Evolutionary conservation across 768 basidiomycete genomes (phyloP).

Genomic region (Podaxis pistillaris): DNA sequence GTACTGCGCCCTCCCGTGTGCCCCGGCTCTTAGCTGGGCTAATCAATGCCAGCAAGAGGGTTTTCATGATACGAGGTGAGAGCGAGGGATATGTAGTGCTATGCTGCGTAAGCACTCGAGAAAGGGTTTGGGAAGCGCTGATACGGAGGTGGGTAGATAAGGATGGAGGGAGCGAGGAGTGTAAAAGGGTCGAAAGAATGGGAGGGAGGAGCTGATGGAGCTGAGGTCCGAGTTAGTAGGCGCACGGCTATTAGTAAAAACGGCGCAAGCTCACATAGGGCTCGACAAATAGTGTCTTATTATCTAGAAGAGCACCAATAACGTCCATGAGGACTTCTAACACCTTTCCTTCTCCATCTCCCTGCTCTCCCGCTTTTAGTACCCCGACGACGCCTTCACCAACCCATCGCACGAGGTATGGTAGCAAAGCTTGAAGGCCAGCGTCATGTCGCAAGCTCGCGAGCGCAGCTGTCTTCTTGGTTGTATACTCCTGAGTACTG

Average conservation of each 20-base stretch:
- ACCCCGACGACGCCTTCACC: conserved; percentile 80
- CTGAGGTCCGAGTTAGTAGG: conserved; percentile 37
- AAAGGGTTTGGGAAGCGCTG: conserved; percentile 80
- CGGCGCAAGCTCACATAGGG: conserved; percentile 74
- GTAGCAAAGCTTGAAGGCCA: conserved; percentile 86
- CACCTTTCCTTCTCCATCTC: conserved; percentile 64
- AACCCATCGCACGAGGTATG: conserved; percentile 94
- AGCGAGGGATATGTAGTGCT: conserved; percentile 88
- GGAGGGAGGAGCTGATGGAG: conserved; percentile 95
- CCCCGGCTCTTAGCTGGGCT: conserved; percentile 70
- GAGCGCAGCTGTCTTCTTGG: conserved; percentile 83
- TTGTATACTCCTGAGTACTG: conserved; percentile 47
- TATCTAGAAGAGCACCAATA: conserved; percentile 81
- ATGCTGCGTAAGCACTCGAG: conserved; percentile 76
- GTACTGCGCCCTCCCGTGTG: conserved; percentile 86
- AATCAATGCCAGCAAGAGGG: conserved; percentile 83
- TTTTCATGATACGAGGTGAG: conserved; percentile 89
- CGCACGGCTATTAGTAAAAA: not conserved
- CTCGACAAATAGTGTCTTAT: conserved; percentile 88
- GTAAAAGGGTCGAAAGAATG: conserved; percentile 86
- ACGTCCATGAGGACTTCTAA: conserved; percentile 85
- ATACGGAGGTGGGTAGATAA: conserved; percentile 75
- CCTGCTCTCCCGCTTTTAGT: conserved; percentile 53
- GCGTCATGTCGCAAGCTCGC: conserved; percentile 88
- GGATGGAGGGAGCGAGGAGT: conserved; percentile 75